Conservation (phyloP, 2,329 filamentous ascomycete genomes). For the Chaetomium olivaceum region DNA sequence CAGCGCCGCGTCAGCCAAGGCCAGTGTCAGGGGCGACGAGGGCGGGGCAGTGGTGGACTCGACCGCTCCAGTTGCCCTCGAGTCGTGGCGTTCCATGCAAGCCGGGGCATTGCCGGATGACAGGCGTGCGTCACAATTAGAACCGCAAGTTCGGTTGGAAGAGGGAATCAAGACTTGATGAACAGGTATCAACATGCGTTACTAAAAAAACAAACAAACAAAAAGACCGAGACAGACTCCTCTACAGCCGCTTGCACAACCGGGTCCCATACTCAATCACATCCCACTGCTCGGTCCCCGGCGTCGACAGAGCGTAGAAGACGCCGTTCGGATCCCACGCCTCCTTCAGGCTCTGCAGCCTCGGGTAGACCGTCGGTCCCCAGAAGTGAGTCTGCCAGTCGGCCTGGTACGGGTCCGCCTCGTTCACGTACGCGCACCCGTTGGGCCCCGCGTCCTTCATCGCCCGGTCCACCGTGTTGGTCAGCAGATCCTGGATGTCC, state of each 20-base stretch:
- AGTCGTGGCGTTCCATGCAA: neutral
- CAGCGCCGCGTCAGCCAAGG: neutral
- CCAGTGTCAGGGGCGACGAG: neutral
- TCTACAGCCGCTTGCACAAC: conserved; percentile 38
- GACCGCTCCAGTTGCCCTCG: neutral
- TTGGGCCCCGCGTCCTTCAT: conserved; percentile 42
- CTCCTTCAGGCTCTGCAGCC: conserved; percentile 42
- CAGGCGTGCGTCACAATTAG: neutral
- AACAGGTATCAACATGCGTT: neutral
- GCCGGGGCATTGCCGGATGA: neutral
- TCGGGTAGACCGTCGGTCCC: conserved; percentile 40
- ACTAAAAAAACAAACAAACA: neutral
- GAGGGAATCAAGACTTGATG: neutral
- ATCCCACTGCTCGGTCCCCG: conserved; percentile 49
- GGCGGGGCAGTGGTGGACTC: neutral
- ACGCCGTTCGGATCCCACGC: conserved; percentile 47
- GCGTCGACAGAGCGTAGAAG: conserved; percentile 46
- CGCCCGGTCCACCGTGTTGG: conserved; percentile 40
- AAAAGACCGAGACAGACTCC: neutral
- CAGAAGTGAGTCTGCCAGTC: conserved; percentile 45
- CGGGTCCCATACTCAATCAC: conserved; percentile 43
- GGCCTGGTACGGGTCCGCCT: conserved; percentile 39
- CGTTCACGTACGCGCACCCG: conserved; percentile 49
- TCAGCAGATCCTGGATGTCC: conserved; percentile 43
- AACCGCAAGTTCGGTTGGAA: neutral